Percentiles rank a stretch among this genome's conserved stretches.
Conservation (phyloP, 305 asterid species). For the Rubia balearica region DNA sequence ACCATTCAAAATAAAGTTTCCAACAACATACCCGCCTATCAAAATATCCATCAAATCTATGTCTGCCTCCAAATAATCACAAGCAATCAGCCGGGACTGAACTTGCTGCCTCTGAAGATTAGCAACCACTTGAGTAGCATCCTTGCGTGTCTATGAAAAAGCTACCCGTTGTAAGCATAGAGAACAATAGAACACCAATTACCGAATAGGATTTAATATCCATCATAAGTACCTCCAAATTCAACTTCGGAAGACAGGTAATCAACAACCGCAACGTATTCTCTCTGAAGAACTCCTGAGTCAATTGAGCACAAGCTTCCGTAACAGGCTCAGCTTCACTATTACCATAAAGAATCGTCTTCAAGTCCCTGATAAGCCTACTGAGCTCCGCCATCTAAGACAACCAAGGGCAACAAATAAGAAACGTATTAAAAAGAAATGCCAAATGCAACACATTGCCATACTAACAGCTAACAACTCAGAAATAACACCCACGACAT, state of each 20-base stretch:
- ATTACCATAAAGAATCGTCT: constrained; percentile 64
- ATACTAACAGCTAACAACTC: not conserved
- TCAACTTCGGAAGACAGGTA: constrained; percentile 64
- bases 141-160: constrained; percentile 78
- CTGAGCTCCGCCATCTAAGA: constrained; percentile 65
- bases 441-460: not conserved
- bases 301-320: constrained; percentile 77
- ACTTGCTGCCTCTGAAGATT: constrained; percentile 97
- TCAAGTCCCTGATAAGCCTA: constrained; percentile 63
- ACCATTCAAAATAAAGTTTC: not conserved
- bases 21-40: constrained; percentile 60
- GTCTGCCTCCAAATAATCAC: constrained; percentile 90
- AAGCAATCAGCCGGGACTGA: constrained; percentile 90
- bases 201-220: not conserved
- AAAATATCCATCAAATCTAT: constrained; percentile 85
- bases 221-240: constrained; percentile 54
- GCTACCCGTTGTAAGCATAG: not conserved
- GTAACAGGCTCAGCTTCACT: constrained; percentile 77
- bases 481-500: not conserved
- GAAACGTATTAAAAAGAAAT: not conserved
- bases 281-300: constrained; percentile 74
- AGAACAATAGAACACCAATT: not conserved
- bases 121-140: constrained; percentile 95
- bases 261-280: constrained; percentile 65
- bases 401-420: not conserved